phyloP scores from a whole-genome alignment of 176 grass and related monocot species.

The Triticum turgidum region DNA sequence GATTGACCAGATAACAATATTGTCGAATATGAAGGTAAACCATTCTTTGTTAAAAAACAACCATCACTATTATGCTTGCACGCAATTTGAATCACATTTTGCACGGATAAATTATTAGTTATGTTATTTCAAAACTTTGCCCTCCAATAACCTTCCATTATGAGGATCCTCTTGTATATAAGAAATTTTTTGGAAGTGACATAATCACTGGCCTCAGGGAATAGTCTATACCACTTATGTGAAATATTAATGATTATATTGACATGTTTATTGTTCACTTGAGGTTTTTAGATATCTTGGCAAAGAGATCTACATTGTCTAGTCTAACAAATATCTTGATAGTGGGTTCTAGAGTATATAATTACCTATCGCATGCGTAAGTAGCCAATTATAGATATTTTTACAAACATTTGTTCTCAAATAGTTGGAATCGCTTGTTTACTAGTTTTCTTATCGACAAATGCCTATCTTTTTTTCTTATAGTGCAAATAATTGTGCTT shows the following conservation, averaged over 20 bases:
- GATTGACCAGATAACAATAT: neutral
- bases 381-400: neutral
- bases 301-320: neutral
- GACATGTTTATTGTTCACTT: neutral
- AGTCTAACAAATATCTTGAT: neutral
- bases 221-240: neutral
- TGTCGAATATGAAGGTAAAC: neutral
- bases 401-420: neutral
- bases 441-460: neutral
- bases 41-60: too few species aligned
- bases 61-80: neutral
- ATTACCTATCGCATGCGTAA: neutral
- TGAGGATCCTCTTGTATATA: neutral
- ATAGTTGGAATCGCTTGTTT: neutral
- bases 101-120: neutral
- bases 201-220: neutral
- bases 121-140: neutral
- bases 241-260: neutral
- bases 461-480: too few species aligned
- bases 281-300: neutral
- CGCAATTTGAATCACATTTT: neutral
- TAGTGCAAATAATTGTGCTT: too few species aligned
- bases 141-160: neutral
- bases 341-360: neutral
- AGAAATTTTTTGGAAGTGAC: neutral